Evolutionary conservation across 345 rosid genomes (phyloP).

Genomic region (Citrus reticulata): DNA sequence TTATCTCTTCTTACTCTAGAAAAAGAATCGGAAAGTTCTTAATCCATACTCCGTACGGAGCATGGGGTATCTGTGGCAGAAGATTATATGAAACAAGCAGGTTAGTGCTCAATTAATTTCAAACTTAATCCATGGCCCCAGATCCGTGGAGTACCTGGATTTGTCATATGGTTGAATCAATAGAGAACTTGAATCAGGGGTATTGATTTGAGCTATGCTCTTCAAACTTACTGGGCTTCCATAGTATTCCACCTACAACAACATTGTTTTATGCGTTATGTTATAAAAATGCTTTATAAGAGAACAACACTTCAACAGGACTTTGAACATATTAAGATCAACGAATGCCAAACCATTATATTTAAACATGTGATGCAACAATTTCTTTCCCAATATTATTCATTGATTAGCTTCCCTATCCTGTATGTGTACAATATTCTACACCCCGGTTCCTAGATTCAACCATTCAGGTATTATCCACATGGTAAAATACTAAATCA

Average conservation of each 20-base stretch:
- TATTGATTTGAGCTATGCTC: constrained; percentile 87
- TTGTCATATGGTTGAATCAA: constrained; percentile 93
- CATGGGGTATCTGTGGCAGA: neutral
- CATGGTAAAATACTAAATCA: neutral
- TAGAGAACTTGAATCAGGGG: constrained; percentile 88
- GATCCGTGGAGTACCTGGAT: constrained; percentile 55
- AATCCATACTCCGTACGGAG: neutral
- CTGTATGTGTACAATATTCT: neutral
- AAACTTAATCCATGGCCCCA: constrained; percentile 1
- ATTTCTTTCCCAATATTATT: neutral
- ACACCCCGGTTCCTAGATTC: neutral
- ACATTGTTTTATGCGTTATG: neutral
- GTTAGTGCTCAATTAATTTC: neutral
- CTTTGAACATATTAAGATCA: neutral
- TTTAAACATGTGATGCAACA: neutral
- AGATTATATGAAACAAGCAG: neutral
- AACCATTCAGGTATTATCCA: neutral
- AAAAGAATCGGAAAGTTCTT: neutral
- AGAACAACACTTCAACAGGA: neutral
- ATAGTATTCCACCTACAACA: constrained; percentile 78
- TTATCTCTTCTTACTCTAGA: neutral
- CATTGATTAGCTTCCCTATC: neutral
- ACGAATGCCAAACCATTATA: neutral
- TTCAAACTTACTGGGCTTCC: constrained; percentile 91
- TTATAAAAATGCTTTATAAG: neutral